Evolutionary conservation across 1,284 basidiomycete genomes (phyloP).

Genomic region (Calocybe gambosa): DNA sequence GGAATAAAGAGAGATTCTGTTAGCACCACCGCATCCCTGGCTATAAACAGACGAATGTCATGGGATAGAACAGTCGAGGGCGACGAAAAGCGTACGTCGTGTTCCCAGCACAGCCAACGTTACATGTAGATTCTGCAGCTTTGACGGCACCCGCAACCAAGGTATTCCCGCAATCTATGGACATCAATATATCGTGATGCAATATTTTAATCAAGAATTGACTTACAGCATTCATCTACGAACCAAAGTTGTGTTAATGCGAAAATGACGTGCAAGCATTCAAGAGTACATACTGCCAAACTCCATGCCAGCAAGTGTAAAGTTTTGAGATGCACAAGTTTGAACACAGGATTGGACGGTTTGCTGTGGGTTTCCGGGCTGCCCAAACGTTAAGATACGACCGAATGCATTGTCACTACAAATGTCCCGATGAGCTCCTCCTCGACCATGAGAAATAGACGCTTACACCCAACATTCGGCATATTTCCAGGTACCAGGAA

Average conservation of each 20-base stretch:
- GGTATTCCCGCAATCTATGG: slow-evolving; percentile 54
- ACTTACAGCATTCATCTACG: slow-evolving; percentile 51
- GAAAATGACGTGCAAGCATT: background rate
- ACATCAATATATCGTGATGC: slow-evolving; percentile 7
- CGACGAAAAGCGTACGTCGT: slow-evolving; percentile 38
- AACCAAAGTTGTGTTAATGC: background rate
- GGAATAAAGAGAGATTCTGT: slow-evolving; percentile 65
- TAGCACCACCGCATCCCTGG: slow-evolving; percentile 65
- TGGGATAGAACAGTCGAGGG: background rate
- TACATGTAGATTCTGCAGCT: slow-evolving; percentile 48
- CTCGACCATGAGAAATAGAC: background rate
- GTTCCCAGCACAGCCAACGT: slow-evolving; percentile 62
- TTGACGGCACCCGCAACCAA: slow-evolving; percentile 51
- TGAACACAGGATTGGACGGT: slow-evolving; percentile 44
- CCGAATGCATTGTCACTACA: slow-evolving; percentile 48
- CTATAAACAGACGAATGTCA: slow-evolving; percentile 25
- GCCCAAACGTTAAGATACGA: slow-evolving; percentile 36
- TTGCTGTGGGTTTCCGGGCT: slow-evolving; percentile 26
- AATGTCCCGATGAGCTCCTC: background rate
- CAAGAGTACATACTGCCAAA: slow-evolving; percentile 27
- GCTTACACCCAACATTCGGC: slow-evolving; percentile 56
- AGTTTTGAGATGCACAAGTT: slow-evolving; percentile 36
- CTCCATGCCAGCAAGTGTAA: slow-evolving; percentile 49
- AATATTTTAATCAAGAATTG: background rate
- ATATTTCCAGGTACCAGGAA: slow-evolving; percentile 47